Evolutionary conservation across 1,284 basidiomycete species (phyloP), one percentile per base, ranked within the genome.

Genomic region (Cutaneotrichosporon cyanovorans): DNA sequence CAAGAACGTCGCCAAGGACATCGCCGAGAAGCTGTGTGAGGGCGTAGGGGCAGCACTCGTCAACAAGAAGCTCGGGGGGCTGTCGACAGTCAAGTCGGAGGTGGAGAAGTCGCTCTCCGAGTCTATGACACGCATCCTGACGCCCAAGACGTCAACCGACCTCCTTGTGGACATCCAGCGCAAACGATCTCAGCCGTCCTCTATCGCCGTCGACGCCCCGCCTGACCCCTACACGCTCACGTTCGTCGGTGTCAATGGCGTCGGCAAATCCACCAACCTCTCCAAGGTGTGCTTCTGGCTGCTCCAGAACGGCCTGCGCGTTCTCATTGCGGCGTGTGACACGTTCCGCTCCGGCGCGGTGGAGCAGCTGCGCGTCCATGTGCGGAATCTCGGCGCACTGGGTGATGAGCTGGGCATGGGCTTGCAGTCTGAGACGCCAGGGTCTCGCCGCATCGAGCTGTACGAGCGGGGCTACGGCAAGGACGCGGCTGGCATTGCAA

Each of bases 211-310:
- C 12, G 62, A 66, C 60, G 58, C 65, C 18, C 70, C 68, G 22
- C 81, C 86, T 14, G 75, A 83, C 57, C 92, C 91, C 0, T 98
- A 97, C 71, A 83, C 83, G 53, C 87, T 99, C 61, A 85, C 90
- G 0, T 99, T 99, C 66, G 92, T 98, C 36, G 95, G 95, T n/a
- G 95, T 99, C 42, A 99, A 99, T 65, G 95, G 95, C 19, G 95
- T 99, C 18, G 95, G 95, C 42, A 99, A 99, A 75, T 95, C 90
- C 59, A 98, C 95, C 5, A 98, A 97, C 68, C 74, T 99, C 22
- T 89, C 87, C 43, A 99, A 99, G 74, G 93, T 99, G 40, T 93
- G 90, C 72, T 98, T 98, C 74, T 98, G 95, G 95, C 77, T 99
- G 18, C 82, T 98, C 39, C 93, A 98, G 73, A 98, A 99, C 64